These are phyloP conservation scores for Penicillium canariense DNA, from an alignment of 495 filamentous ascomycete genomes.

Conservation along the genomic window DNA sequence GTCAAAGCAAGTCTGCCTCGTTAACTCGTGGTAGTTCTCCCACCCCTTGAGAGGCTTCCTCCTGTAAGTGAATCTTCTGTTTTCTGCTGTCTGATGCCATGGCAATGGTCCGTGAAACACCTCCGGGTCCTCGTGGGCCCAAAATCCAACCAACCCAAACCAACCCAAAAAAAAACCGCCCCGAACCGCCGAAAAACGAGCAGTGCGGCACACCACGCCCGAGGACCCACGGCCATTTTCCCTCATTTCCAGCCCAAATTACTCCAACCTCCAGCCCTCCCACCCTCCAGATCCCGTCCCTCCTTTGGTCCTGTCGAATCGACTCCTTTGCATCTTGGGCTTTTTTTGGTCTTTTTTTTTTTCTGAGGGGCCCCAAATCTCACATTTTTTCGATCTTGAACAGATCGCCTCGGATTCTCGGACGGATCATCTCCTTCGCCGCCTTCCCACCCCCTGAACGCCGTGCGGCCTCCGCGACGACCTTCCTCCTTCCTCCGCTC, in stretches of 20 bases:
- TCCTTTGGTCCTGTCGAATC: not conserved
- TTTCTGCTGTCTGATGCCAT: not conserved
- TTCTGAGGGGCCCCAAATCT: constrained; percentile 11
- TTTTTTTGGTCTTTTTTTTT: not conserved
- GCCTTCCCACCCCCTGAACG: constrained; percentile 26
- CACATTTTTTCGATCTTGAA: constrained; percentile 15
- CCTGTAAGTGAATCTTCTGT: constrained; percentile 24
- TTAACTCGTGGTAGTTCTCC: constrained; percentile 39
- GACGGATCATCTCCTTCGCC: constrained; percentile 32
- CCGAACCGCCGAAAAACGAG: constrained; percentile 13
- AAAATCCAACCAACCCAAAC: not conserved
- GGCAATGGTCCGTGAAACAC: no score
- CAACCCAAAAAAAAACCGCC: constrained; percentile 12
- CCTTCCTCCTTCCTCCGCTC: constrained; percentile 7
- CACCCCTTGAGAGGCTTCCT: constrained; percentile 21
- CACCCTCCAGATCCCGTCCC: not conserved
- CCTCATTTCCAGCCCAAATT: not conserved
- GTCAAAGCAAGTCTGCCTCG: no score
- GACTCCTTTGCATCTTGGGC: not conserved
- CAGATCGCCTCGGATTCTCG: constrained; percentile 32
- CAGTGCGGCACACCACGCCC: constrained; percentile 5
- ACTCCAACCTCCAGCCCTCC: not conserved
- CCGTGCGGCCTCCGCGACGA: constrained; percentile 15
- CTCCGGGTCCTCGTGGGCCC: not conserved
- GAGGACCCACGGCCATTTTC: constrained; percentile 20